Evolutionary conservation across 164 flowering plant species (phyloP), one percentile per base, ranked within the genome.

Genomic region (Umbellularia californica): DNA sequence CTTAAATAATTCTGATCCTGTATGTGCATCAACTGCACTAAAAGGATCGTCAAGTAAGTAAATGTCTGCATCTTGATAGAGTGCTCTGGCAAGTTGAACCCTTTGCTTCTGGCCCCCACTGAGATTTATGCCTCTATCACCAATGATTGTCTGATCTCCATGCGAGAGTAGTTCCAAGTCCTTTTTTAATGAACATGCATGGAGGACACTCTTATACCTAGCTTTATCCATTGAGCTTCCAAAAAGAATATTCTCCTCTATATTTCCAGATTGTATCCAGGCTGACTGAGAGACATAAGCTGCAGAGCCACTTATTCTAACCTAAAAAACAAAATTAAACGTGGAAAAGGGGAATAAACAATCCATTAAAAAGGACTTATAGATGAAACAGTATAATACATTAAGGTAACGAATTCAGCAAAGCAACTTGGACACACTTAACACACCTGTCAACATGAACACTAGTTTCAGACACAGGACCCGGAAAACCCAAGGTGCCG

Each of bases 51-150:
- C 99, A 77, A 96, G 97, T 74, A 96, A 85, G 83, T 96, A 96
- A 25, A 96, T 90, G 75, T 96, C 99, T 5, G 95, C 97, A 83
- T 96, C 97, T 82, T 96, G 99, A 83, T 96, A 96, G 20, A 96
- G 89, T 62, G 99, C 99, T 78, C 99, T 84, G 12, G 99, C 99
- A 78, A 96, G 97, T 83, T 96, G 99, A 70, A 96, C 94, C 65
- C 99, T 81, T 77, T 96, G 99, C 82, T 96, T 96, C 84, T 96
- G 99, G 71, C 99, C 99, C 64, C 99, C 99, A 83, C 99, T 96
- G 76, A 96, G 85, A 79, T 96, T 96, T 76, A 96, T 92, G 77
- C 99, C 99, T 83, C 99, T 85, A 72, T 96, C 99, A 20, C 99
- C 99, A 74, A 96, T 96, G 64, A 92, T 90, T 58, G 99, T 96